Evolutionary conservation across 352 stramenopile genomes (phyloP), one percentile per base, ranked within the genome.

Genomic region (Phytophthora foliorum): DNA sequence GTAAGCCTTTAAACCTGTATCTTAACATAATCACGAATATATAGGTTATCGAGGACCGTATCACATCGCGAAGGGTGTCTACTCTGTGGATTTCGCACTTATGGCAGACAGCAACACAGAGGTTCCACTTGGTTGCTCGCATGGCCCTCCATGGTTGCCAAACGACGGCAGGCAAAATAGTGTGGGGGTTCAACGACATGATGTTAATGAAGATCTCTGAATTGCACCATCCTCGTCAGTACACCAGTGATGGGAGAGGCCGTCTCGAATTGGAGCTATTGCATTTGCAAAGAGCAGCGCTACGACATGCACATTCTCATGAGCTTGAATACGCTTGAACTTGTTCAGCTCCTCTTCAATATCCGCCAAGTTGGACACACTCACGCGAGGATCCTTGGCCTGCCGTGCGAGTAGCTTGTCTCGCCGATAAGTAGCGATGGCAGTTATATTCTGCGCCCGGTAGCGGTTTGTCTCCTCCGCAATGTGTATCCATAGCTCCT

Each of bases 401-500:
- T 68, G 65, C 0, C 36, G 34, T 1, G 31, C 38, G 1, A 68
- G 19, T 0, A 68, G 2, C 19, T 57, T 52, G 19, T 10, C 10
- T 17, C 57, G 39, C 0, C 39, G 45, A 9, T 24, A 46, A 22
- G n/a, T 19, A 16, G 63, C 56, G 0, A 67, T 3, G 3, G 14
- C 21, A 25, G 13, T 19, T 13, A 64, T 48, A 22, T 41, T 57
- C 41, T 73, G 57, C 8, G 22, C 10, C 1, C 63, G 34, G 14
- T 56, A 76, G 0, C 29, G 21, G 25, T 71, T 72, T 3, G 66
- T 58, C 52, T 70, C 51, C 0, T 69, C 24, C 1, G 57, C 66
- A 7, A 78, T 65, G 3, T n/a, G n/a, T 6, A 42, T 53, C 62
- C 66, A 72, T 6, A 72, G 2, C 14, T 32, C n/a, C 42, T 72